phyloP scores from a whole-genome alignment of 139 green algal species.

The Dunaliella primolecta region DNA sequence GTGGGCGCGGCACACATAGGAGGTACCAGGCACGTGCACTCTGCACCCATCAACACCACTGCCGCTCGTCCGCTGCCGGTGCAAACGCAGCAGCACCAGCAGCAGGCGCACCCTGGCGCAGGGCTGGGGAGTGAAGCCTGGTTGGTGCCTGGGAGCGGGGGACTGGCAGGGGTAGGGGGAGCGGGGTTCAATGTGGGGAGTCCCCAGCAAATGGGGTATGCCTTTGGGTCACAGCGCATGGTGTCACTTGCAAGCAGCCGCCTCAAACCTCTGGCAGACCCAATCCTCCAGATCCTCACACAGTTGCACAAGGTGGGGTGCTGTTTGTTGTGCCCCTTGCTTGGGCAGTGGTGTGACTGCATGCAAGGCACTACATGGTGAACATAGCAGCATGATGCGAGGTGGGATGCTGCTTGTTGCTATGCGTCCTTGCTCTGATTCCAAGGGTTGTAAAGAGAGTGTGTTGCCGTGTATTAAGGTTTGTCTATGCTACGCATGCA shows the following conservation, averaged over 20 bases:
- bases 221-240: constrained; percentile 8
- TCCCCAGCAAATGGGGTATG: background rate
- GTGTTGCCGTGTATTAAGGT: too few species aligned
- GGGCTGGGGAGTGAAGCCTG: background rate
- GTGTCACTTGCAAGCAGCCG: constrained; percentile 32
- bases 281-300: constrained; percentile 28
- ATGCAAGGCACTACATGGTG: too few species aligned
- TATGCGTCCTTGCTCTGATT: too few species aligned
- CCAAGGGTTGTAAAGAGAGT: too few species aligned
- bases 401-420: too few species aligned
- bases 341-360: too few species aligned
- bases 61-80: background rate
- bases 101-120: background rate
- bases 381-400: too few species aligned
- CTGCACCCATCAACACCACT: background rate
- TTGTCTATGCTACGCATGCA: too few species aligned
- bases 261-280: constrained; percentile 35
- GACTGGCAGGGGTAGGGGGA: background rate
- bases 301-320: constrained; percentile 43
- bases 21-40: background rate
- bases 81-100: background rate
- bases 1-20: too few species aligned
- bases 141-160: background rate
- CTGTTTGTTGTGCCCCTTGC: too few species aligned
- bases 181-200: background rate